Conservation (phyloP, 164 flowering plant species). For the Magnolia changhungtana region DNA sequence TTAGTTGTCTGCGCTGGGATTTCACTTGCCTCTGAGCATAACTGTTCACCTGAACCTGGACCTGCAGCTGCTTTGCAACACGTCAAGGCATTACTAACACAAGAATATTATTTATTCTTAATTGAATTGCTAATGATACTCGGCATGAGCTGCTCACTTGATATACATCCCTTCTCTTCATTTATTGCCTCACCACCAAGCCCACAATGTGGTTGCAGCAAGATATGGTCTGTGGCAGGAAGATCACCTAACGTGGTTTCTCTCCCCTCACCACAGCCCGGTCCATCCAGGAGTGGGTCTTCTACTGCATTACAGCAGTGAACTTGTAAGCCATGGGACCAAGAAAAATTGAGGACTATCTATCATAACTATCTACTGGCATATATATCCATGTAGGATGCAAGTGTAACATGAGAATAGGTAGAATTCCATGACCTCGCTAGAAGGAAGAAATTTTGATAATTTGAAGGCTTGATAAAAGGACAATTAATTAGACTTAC, state of each 20-base stretch:
- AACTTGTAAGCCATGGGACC: neutral
- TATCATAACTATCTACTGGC: neutral
- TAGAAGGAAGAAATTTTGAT: neutral
- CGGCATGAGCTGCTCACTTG: constrained; percentile 8
- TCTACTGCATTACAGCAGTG: constrained; percentile 15
- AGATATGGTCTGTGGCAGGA: neutral
- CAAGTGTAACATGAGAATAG: neutral
- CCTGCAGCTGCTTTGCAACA: constrained; percentile 1
- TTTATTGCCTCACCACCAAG: constrained; percentile 5
- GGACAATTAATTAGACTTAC: neutral
- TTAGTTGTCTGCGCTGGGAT: constrained; percentile 10
- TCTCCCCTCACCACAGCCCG: constrained; percentile 10
- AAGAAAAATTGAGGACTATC: neutral
- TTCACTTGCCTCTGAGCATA: constrained; percentile 9
- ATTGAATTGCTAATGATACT: neutral
- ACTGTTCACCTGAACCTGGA: constrained; percentile 7
- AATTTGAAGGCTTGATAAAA: neutral
- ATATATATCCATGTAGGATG: neutral
- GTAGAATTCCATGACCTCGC: too few relatives aligned
- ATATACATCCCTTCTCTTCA: neutral
- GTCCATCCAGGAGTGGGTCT: constrained; percentile 8
- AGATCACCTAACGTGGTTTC: constrained; percentile 9
- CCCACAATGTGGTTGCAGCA: constrained; percentile 7
- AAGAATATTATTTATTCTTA: constrained; percentile 4
- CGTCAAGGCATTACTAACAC: constrained; percentile 6